phyloP scores from a whole-genome alignment of 1,284 basidiomycete species.

The Phellinidium pouzarii region DNA sequence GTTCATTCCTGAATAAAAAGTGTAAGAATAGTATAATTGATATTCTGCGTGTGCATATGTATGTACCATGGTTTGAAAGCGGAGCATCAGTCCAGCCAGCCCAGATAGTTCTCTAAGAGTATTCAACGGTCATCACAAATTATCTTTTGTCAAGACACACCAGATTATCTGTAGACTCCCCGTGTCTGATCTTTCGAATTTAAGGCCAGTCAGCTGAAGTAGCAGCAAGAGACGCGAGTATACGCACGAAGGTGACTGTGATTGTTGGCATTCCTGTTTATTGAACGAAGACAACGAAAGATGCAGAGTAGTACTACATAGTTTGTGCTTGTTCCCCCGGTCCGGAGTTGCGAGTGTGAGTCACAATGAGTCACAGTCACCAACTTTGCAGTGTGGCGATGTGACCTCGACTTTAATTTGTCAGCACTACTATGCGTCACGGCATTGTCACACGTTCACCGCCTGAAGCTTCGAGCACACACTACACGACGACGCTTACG shows the following conservation, averaged over 20 bases:
- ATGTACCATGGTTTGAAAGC: constrained; percentile 74
- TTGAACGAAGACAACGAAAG: neutral
- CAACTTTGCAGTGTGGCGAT: neutral
- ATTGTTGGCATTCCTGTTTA: constrained; percentile 26
- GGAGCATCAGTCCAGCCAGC: constrained; percentile 83
- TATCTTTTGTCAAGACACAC: constrained; percentile 29
- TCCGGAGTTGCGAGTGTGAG: neutral
- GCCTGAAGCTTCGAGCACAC: constrained; percentile 17
- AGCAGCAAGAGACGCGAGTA: neutral
- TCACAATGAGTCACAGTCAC: neutral
- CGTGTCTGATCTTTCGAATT: constrained; percentile 61
- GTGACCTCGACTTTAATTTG: neutral
- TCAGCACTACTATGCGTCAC: neutral
- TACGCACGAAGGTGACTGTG: constrained; percentile 32
- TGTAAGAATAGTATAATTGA: constrained; percentile 3
- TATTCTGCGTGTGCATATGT: neutral
- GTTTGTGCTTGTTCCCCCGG: too few relatives aligned
- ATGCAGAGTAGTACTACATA: too few relatives aligned
- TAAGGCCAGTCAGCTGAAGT: neutral
- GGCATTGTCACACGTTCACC: neutral
- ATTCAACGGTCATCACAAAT: constrained; percentile 4
- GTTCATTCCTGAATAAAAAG: constrained; percentile 49
- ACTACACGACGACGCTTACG: constrained; percentile 16
- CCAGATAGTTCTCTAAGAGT: constrained; percentile 51
- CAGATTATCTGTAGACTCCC: constrained; percentile 68